Base-by-base conservation (phyloP, 2,329 filamentous ascomycete species). In the Penicillium sp. region DNA sequence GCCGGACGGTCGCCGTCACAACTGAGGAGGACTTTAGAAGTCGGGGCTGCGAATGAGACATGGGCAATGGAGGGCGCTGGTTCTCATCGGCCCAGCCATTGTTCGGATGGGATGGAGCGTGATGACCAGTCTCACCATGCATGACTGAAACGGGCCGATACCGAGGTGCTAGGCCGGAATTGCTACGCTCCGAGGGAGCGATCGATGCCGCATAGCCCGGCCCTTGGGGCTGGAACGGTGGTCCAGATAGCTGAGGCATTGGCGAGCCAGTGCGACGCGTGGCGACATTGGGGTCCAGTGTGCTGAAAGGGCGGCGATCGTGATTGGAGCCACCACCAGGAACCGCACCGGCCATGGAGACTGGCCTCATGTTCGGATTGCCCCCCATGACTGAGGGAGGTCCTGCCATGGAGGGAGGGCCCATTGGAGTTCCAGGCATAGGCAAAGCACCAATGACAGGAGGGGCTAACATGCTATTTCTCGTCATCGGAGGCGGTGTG, bases 101-200 rank as follows among this genome's bases (percentile, higher is more conserved):
- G n/a, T 66, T 59, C 1, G 61, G 60, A 2, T 66, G 56, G 7
- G 67, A 63, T 4, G 66, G 67, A 24, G 68, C 65, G 6, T 65
- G 61, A 3, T 71, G 51, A 5, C 61, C 61, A 4, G 57, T 55
- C 6, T 71, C 68, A 8, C 69, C 65, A 6, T 75, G 76, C 47
- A 79, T 75, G 37, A 86, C 85, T 0, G 88, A 90, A 0, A 97
- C 92, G 1, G 93, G 90, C 40, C 93, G 82, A 72, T 98, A 98
- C 39, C 93, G 84, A 28, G 89, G 86, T 7, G 93, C 90, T 45
- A 95, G 79, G 13, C 93, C 93, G 53, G 96, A 77, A 67, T 95
- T 97, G 77, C 91, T 97, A 53, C 93, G 86, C 73, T 97, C 93
- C 4, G 89, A 95, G 1, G 93, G 93, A 2, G 93, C 92, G 58